Conservation (phyloP, 2,329 filamentous ascomycete genomes). For the Epicoccum sorghinum region DNA sequence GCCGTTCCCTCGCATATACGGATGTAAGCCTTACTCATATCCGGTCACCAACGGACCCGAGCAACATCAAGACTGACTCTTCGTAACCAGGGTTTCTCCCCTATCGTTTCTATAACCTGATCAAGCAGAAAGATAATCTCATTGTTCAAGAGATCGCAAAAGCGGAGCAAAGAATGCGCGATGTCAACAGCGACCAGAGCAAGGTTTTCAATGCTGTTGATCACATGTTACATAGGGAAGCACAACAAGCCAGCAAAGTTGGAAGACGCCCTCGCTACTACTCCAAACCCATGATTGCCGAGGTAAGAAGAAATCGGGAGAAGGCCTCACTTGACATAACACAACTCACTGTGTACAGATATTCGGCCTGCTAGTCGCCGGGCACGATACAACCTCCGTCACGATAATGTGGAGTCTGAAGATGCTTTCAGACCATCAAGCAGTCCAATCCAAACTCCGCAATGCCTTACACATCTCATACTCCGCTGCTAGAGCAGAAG, state of each 20-base stretch:
- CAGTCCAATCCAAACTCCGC: conserved; percentile 47
- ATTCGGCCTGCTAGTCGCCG: conserved; percentile 48
- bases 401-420: conserved; percentile 52
- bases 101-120: neutral
- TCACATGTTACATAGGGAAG: conserved; percentile 19
- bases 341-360: conserved; percentile 22
- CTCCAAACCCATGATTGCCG: conserved; percentile 13
- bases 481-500: conserved; percentile 17
- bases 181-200: neutral
- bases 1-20: conserved; percentile 7
- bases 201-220: conserved; percentile 18
- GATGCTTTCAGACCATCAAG: conserved; percentile 43
- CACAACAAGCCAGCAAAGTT: conserved; percentile 8
- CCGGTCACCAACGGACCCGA: no score
- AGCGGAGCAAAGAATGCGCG: conserved; percentile 10
- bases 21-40: neutral
- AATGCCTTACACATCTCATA: conserved; percentile 36
- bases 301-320: conserved; percentile 5
- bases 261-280: conserved; percentile 7
- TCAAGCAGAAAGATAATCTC: neutral
- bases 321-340: neutral
- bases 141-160: conserved; percentile 11
- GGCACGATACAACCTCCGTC: conserved; percentile 55
- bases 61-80: neutral
- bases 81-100: neutral